A percentile compares a stretch with the other conserved stretches of the same genome.
Conservation (phyloP, 2,329 filamentous ascomycete species). For the Dryadomyces quercus-mongolicae region DNA sequence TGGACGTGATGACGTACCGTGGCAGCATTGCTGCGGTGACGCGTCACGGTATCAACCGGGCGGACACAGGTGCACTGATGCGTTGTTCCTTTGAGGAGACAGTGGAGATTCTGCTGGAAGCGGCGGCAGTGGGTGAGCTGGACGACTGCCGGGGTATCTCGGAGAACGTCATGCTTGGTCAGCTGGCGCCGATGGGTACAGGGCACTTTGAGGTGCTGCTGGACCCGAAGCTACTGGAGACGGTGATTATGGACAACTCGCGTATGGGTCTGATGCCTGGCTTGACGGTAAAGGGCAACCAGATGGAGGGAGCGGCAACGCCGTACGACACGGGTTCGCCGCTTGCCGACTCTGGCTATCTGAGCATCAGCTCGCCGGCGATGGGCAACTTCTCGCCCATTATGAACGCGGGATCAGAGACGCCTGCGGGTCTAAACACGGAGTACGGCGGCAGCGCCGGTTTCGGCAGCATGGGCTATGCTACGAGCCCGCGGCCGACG, state of each 20-base stretch:
- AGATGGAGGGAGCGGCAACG: slow-evolving; percentile 74
- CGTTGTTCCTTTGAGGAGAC: slow-evolving; percentile 99
- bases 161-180: slow-evolving; percentile 96
- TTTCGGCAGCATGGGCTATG: slow-evolving; percentile 28
- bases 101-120: slow-evolving; percentile 93
- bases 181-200: slow-evolving; percentile 93
- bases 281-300: slow-evolving; percentile 62
- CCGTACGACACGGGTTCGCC: slow-evolving; percentile 87
- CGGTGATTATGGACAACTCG: slow-evolving; percentile 85
- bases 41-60: slow-evolving; percentile 95
- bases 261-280: slow-evolving; percentile 72
- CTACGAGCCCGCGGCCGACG: slow-evolving; percentile 56
- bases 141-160: slow-evolving; percentile 98
- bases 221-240: slow-evolving; percentile 91
- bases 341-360: slow-evolving; percentile 53
- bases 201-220: slow-evolving; percentile 90
- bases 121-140: slow-evolving; percentile 84
- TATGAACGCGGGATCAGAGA: slow-evolving; percentile 60
- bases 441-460: slow-evolving; percentile 44
- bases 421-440: slow-evolving; percentile 51
- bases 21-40: slow-evolving; percentile 93
- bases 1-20: slow-evolving; percentile 95
- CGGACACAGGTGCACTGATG: slow-evolving; percentile 96
- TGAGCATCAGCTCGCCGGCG: slow-evolving; percentile 50
- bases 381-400: slow-evolving; percentile 66